Conservation (phyloP, 208 protist species). For the Porcisia deanei region DNA sequence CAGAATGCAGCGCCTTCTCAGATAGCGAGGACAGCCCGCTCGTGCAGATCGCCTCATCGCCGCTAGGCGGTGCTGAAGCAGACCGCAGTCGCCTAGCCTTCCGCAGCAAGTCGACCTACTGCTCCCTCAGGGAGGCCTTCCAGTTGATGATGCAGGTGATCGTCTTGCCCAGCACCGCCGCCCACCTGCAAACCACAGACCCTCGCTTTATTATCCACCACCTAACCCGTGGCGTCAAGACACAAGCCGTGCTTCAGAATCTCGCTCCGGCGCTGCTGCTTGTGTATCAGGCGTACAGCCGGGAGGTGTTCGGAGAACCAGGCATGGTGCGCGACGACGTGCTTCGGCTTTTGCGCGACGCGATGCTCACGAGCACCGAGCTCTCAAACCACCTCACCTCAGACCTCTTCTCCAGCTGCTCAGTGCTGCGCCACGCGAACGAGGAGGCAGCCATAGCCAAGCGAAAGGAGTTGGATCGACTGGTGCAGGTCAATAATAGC, state of each 20-base stretch:
- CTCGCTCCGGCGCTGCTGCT: slow-evolving; percentile 63
- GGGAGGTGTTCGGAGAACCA: slow-evolving; percentile 61
- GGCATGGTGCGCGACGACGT: slow-evolving; percentile 74
- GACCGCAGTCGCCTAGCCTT: neutral
- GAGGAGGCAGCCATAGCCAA: slow-evolving; percentile 53
- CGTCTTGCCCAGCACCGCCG: slow-evolving; percentile 23
- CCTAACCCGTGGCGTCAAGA: slow-evolving; percentile 51
- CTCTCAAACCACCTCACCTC: slow-evolving; percentile 81
- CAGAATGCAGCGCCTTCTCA: neutral
- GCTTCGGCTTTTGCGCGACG: slow-evolving; percentile 79
- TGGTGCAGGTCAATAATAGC: slow-evolving; percentile 28
- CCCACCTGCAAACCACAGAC: slow-evolving; percentile 8
- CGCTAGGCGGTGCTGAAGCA: neutral
- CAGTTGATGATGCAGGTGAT: slow-evolving; percentile 21
- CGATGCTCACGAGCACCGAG: slow-evolving; percentile 90
- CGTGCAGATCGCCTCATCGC: neutral
- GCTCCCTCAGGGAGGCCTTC: slow-evolving; percentile 24
- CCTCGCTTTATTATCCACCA: slow-evolving; percentile 37
- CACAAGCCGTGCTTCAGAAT: slow-evolving; percentile 53
- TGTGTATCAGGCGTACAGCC: slow-evolving; percentile 79
- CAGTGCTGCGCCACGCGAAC: slow-evolving; percentile 44
- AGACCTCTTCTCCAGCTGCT: slow-evolving; percentile 82
- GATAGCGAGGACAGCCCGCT: neutral
- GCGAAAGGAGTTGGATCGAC: slow-evolving; percentile 62
- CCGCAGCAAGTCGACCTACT: slow-evolving; percentile 10